Evolutionary conservation across 129 eudicot genomes (phyloP).

Genomic region (Chrysanthemum makinoi): DNA sequence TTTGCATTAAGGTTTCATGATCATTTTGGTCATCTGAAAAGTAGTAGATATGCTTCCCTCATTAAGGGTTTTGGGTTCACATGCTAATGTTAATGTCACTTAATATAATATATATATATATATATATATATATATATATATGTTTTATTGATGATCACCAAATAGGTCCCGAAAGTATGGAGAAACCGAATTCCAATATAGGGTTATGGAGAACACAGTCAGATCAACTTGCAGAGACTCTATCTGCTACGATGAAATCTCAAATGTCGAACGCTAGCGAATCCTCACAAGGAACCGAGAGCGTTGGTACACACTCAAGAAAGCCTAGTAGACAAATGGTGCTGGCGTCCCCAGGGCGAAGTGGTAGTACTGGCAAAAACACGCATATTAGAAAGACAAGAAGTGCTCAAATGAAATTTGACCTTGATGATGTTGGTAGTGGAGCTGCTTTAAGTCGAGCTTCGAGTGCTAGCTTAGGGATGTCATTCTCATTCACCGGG

Average conservation of each 20-base stretch:
- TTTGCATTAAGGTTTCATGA: background rate
- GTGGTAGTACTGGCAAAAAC: constrained; percentile 45
- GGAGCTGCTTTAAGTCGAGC: constrained; percentile 90
- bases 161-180: constrained; percentile 36
- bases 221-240: constrained; percentile 60
- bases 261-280: constrained; percentile 22
- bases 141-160: constrained; percentile 2
- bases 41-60: background rate
- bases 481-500: constrained; percentile 48
- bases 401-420: constrained; percentile 74
- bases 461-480: constrained; percentile 77
- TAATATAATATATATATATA: too few species aligned
- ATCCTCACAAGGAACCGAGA: constrained; percentile 28
- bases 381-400: constrained; percentile 71
- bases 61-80: background rate
- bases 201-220: constrained; percentile 66
- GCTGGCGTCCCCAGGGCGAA: constrained; percentile 59
- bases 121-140: background rate
- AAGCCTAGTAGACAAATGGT: constrained; percentile 56
- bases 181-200: constrained; percentile 36
- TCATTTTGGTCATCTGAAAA: background rate
- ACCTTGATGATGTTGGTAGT: constrained; percentile 61
- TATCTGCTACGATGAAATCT: constrained; percentile 49
- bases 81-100: background rate
- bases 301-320: constrained; percentile 47